These are phyloP conservation scores for Aaosphaeria arxii DNA, from an alignment of 2,329 filamentous ascomycete genomes.

Conservation along the genomic window DNA sequence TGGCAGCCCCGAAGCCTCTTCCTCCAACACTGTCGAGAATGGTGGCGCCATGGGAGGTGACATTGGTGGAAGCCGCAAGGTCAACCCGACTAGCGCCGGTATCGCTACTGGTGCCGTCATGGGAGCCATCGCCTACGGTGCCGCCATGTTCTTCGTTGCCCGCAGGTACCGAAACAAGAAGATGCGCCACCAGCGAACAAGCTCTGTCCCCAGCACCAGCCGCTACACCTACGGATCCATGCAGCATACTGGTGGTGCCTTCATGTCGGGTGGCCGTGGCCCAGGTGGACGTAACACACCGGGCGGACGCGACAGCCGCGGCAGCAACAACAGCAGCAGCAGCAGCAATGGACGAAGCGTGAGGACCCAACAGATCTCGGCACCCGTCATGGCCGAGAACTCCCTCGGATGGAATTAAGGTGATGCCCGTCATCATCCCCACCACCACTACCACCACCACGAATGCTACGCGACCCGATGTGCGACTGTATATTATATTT, in stretches of 20 bases:
- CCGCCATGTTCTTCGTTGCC: slow-evolving; percentile 90
- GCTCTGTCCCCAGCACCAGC: slow-evolving; percentile 72
- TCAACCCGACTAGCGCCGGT: slow-evolving; percentile 62
- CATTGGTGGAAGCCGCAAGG: slow-evolving; percentile 52
- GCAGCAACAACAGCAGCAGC: slow-evolving; percentile 28
- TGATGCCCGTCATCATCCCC: neutral
- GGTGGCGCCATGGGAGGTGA: slow-evolving; percentile 52
- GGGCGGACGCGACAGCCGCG: slow-evolving; percentile 41
- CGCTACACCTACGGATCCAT: slow-evolving; percentile 41
- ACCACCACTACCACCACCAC: neutral
- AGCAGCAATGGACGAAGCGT: slow-evolving; percentile 66
- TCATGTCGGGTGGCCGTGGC: slow-evolving; percentile 44
- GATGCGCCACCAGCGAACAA: slow-evolving; percentile 71
- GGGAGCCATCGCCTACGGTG: slow-evolving; percentile 82
- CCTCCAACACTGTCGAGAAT: slow-evolving; percentile 32
- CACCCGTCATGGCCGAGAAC: slow-evolving; percentile 89
- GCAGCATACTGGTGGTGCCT: slow-evolving; percentile 37
- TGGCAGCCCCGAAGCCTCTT: slow-evolving; percentile 35
- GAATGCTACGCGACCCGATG: slow-evolving; percentile 12
- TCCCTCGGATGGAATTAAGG: slow-evolving; percentile 89
- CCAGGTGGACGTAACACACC: slow-evolving; percentile 28
- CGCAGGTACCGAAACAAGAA: slow-evolving; percentile 86
- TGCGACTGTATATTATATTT: slow-evolving; percentile 29
- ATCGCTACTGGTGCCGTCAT: slow-evolving; percentile 76
- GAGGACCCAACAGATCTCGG: slow-evolving; percentile 74